Conservation (phyloP, 177 flowering plant genomes). For the Tripterygium wilfordii region DNA sequence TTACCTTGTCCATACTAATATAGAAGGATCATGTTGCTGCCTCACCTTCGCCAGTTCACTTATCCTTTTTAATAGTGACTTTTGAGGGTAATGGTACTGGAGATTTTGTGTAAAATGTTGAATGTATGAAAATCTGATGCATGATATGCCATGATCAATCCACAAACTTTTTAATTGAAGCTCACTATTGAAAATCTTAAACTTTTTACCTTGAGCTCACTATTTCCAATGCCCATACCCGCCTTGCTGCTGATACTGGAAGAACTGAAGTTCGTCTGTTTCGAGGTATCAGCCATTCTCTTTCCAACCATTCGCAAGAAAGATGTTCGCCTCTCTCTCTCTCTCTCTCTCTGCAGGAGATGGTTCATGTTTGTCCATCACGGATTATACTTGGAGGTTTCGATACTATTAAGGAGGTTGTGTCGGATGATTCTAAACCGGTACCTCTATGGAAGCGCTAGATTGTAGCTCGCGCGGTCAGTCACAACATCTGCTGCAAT, state of each 20-base stretch:
- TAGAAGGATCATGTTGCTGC: too few relatives aligned
- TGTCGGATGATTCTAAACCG: slow-evolving; percentile 41
- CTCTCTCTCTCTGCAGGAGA: slow-evolving; percentile 91
- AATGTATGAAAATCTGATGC: too few relatives aligned
- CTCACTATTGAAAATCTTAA: too few relatives aligned
- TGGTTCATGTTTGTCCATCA: slow-evolving; percentile 90
- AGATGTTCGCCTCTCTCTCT: slow-evolving; percentile 80
- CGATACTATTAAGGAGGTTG: slow-evolving; percentile 77
- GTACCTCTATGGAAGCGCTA: slow-evolving; percentile 86
- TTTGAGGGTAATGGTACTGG: too few relatives aligned
- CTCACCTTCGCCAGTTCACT: too few relatives aligned
- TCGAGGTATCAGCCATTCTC: slow-evolving; percentile 76
- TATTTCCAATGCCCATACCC: slow-evolving; percentile 96
- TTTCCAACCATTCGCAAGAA: slow-evolving; percentile 54
- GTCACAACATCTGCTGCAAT: slow-evolving; percentile 96
- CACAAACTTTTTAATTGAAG: too few relatives aligned
- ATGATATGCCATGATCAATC: too few relatives aligned
- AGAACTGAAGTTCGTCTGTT: slow-evolving; percentile 69
- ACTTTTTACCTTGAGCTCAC: too few relatives aligned
- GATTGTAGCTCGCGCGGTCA: slow-evolving; percentile 80
- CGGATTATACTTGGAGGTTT: slow-evolving; percentile 93
- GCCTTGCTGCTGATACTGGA: slow-evolving; percentile 93
- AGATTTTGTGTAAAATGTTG: too few relatives aligned
- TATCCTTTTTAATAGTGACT: too few relatives aligned
- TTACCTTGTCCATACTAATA: too few relatives aligned